Evolutionary conservation across 2,329 filamentous ascomycete species (phyloP).

Genomic region (Ophiostoma sp.): DNA sequence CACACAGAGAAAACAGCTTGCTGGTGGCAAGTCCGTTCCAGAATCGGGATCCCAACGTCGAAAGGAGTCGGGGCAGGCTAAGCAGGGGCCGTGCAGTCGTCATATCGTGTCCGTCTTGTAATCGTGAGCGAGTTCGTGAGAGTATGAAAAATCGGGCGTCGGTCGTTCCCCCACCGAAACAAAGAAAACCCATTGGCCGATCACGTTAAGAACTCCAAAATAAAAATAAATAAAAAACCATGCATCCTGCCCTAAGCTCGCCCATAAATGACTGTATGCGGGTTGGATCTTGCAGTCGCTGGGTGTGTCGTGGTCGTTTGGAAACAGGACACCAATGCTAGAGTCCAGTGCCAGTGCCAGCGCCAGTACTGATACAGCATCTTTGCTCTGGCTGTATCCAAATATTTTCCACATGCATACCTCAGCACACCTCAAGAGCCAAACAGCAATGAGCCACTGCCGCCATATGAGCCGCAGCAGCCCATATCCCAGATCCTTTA

Average conservation of each 20-base stretch:
- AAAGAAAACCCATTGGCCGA: not conserved
- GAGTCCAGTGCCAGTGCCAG: not conserved
- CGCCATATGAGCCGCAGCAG: not conserved
- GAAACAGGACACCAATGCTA: not conserved
- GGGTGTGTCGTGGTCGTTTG: not conserved
- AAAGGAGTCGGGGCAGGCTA: not conserved
- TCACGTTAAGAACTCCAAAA: conserved; percentile 12
- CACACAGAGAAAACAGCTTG: not conserved
- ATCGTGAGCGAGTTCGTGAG: conserved; percentile 1
- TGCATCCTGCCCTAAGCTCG: not conserved
- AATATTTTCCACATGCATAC: not conserved
- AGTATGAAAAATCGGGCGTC: not conserved
- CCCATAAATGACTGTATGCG: conserved; percentile 11
- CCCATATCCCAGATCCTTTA: conserved; percentile 7
- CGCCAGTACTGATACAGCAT: not conserved
- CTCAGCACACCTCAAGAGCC: not conserved
- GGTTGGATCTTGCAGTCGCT: not conserved
- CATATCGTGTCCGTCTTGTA: not conserved
- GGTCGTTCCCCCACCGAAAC: conserved; percentile 12
- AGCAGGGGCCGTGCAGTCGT: not conserved
- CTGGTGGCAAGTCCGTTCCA: not conserved
- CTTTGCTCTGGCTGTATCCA: not conserved
- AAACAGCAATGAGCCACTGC: not conserved
- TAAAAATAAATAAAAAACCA: not conserved
- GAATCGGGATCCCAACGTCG: conserved; percentile 4